A percentile compares a stretch with the other conserved stretches of the same genome.
Conservation (phyloP, 169 alveolate genomes). For the Perkinsus chesapeaki region DNA sequence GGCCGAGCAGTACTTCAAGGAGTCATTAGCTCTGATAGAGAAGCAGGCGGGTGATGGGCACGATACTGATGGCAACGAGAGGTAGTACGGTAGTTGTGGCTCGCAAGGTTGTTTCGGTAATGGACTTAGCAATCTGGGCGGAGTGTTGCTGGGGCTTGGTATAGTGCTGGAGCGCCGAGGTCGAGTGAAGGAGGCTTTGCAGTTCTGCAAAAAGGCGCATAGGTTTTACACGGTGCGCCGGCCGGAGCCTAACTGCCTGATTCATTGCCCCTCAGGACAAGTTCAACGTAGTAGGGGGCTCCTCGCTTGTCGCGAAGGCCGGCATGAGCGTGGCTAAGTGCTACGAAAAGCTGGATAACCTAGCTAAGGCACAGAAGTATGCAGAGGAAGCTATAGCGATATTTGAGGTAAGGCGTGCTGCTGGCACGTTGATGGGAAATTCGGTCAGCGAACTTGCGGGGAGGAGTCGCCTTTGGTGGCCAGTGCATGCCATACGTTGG, state of each 20-base stretch:
- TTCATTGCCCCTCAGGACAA: neutral
- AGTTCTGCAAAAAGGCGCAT: neutral
- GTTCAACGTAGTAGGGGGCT: neutral
- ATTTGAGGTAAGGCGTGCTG: neutral
- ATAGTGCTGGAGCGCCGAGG: neutral
- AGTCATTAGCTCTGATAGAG: neutral
- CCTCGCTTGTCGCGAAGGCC: neutral
- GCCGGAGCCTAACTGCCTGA: neutral
- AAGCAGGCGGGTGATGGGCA: neutral
- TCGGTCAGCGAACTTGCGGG: neutral
- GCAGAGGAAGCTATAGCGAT: neutral
- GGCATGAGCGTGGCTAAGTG: neutral
- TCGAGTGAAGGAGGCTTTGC: neutral
- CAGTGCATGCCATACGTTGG: neutral
- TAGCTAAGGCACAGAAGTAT: neutral
- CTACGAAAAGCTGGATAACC: neutral
- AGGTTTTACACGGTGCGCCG: neutral
- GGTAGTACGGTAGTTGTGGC: neutral
- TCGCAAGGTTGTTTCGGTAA: neutral
- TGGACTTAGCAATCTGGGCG: neutral
- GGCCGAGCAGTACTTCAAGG: neutral
- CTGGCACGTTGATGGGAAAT: neutral
- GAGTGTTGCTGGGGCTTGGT: neutral
- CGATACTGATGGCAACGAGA: neutral
- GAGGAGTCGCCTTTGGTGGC: neutral